Evolutionary conservation across 805 yeast genomes (phyloP).

Genomic region (Candida methanosorbosa): DNA sequence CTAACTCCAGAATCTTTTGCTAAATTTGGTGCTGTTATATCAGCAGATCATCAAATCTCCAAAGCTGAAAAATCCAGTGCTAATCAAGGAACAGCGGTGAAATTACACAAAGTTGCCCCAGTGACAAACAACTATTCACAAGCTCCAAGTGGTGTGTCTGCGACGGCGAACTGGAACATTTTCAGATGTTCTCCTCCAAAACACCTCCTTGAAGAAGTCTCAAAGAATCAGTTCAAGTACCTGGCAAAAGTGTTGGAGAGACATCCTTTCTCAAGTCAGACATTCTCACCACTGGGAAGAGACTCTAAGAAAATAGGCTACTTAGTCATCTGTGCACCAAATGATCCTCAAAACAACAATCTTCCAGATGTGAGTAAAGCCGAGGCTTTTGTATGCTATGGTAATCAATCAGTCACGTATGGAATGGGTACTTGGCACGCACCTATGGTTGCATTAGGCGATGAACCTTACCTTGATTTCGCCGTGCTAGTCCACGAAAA

Average conservation of each 20-base stretch:
- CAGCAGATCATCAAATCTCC: slow-evolving; percentile 65
- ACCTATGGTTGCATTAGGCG: slow-evolving; percentile 83
- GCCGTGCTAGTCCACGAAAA: slow-evolving; percentile 86
- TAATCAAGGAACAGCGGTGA: slow-evolving; percentile 90
- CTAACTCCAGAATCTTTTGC: slow-evolving; percentile 61
- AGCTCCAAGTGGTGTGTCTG: slow-evolving; percentile 37
- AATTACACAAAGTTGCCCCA: slow-evolving; percentile 66
- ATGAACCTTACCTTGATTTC: slow-evolving; percentile 50
- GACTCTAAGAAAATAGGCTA: slow-evolving; percentile 40
- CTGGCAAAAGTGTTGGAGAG: slow-evolving; percentile 69
- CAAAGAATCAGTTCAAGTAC: slow-evolving; percentile 23
- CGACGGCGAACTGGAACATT: slow-evolving; percentile 70
- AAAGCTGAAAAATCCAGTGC: slow-evolving; percentile 44
- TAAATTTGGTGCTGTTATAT: slow-evolving; percentile 67
- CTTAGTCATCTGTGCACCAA: slow-evolving; percentile 72
- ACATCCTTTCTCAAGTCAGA: slow-evolving; percentile 84
- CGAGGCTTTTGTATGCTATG: slow-evolving; percentile 66
- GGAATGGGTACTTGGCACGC: slow-evolving; percentile 91
- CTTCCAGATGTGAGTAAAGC: slow-evolving; percentile 56
- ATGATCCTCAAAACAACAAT: slow-evolving; percentile 28
- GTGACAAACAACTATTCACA: slow-evolving; percentile 40
- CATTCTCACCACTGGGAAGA: slow-evolving; percentile 87
- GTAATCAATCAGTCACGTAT: slow-evolving; percentile 86
- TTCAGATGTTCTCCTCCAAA: slow-evolving; percentile 74
- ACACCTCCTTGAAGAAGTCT: slow-evolving; percentile 35